Conservation (phyloP, 352 stramenopile species). For the Phytophthora gonapodyides region DNA sequence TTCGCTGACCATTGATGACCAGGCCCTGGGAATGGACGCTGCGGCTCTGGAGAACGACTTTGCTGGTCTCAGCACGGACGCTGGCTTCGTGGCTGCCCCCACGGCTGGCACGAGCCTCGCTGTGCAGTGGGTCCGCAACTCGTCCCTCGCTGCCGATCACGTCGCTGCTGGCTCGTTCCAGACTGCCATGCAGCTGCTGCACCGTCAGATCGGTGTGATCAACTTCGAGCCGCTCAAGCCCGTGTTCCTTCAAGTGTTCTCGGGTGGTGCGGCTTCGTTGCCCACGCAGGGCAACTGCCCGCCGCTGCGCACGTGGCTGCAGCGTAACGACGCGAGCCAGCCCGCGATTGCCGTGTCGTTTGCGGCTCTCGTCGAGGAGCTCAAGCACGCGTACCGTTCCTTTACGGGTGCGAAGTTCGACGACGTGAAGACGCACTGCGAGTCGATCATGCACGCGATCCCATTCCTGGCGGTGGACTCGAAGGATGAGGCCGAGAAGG, state of each 20-base stretch:
- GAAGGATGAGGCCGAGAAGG: constrained; percentile 91
- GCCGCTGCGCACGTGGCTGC: constrained; percentile 78
- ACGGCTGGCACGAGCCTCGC: constrained; percentile 88
- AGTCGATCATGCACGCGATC: constrained; percentile 94
- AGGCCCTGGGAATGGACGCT: constrained; percentile 44
- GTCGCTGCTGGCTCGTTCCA: constrained; percentile 95
- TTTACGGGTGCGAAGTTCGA: constrained; percentile 99
- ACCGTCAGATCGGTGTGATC: constrained; percentile 98
- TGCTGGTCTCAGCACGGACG: constrained; percentile 35
- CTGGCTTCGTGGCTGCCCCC: constrained; percentile 92
- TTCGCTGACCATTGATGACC: constrained; percentile 58
- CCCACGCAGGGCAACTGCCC: constrained; percentile 84
- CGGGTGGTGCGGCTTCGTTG: constrained; percentile 77
- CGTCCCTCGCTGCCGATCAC: constrained; percentile 97
- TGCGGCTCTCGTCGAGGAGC: constrained; percentile 88
- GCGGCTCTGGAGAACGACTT: constrained; percentile 67
- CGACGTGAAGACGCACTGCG: constrained; percentile 94
- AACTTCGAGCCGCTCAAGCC: constrained; percentile 97
- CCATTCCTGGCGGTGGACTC: constrained; percentile 95
- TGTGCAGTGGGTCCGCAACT: constrained; percentile 95
- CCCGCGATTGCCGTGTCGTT: constrained; percentile 92
- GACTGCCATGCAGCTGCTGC: constrained; percentile 97
- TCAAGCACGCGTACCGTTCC: constrained; percentile 96
- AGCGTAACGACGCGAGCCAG: constrained; percentile 88
- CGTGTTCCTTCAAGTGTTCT: constrained; percentile 87